phyloP scores from a whole-genome alignment of 306 rosid genomes.

The Lathyrus oleraceus region DNA sequence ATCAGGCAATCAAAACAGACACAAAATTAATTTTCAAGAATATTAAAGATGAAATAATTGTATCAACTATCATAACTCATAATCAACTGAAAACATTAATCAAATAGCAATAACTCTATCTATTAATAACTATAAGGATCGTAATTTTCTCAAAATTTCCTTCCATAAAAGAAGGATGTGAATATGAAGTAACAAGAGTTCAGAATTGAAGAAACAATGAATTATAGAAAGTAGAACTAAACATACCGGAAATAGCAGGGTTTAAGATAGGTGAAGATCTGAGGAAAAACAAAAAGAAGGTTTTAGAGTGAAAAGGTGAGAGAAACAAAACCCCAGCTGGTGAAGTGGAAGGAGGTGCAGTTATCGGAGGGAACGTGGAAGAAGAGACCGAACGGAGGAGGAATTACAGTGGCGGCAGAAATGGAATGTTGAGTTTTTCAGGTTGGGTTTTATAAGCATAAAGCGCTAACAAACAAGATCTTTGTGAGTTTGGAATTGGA shows the following conservation, averaged over 20 bases:
- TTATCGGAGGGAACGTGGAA: slow-evolving; percentile 11
- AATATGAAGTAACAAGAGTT: neutral
- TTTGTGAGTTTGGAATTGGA: slow-evolving; percentile 9
- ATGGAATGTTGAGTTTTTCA: neutral
- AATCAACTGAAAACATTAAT: neutral
- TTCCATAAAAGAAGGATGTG: neutral
- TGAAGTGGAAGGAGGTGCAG: slow-evolving; percentile 1
- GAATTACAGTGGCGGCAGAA: slow-evolving; percentile 4
- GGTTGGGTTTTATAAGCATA: slow-evolving; percentile 21
- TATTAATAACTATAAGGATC: neutral
- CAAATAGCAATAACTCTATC: slow-evolving; percentile 6
- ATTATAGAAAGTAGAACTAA: neutral
- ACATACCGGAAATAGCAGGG: slow-evolving; percentile 41
- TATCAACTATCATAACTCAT: neutral
- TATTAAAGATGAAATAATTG: slow-evolving; percentile 1
- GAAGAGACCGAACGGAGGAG: slow-evolving; percentile 12
- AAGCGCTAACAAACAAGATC: slow-evolving; percentile 35
- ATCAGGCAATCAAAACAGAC: slow-evolving; percentile 5
- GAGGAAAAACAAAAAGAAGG: slow-evolving; percentile 15
- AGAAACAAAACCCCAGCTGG: slow-evolving; percentile 26
- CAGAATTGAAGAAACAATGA: slow-evolving; percentile 11
- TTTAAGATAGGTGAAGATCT: slow-evolving; percentile 60
- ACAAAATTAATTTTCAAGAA: slow-evolving; percentile 19
- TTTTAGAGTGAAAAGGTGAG: slow-evolving; percentile 18
- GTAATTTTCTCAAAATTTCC: neutral